phyloP scores from a whole-genome alignment of 805 yeast species.

The Candida manassasensis region DNA sequence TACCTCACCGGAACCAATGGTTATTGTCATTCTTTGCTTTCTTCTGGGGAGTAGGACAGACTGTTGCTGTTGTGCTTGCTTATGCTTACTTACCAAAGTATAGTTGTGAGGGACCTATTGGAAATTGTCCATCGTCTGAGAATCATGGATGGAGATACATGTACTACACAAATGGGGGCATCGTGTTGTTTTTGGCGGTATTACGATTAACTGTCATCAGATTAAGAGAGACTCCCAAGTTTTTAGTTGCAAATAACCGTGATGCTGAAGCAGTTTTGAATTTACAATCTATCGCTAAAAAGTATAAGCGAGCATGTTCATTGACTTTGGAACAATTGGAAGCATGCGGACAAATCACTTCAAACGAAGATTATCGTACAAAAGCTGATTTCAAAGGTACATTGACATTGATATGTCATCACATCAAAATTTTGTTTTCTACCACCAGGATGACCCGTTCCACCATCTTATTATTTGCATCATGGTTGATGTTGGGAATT shows the following conservation, averaged over 20 bases:
- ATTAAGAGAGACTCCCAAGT: slow-evolving; percentile 56
- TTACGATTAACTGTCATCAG: slow-evolving; percentile 26
- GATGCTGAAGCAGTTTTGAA: slow-evolving; percentile 46
- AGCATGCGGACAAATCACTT: slow-evolving; percentile 37
- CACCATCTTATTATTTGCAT: slow-evolving; percentile 31
- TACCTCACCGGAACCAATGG: slow-evolving; percentile 49
- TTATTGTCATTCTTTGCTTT: slow-evolving; percentile 44
- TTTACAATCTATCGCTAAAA: slow-evolving; percentile 41
- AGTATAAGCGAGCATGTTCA: slow-evolving; percentile 40
- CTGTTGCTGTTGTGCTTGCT: slow-evolving; percentile 47
- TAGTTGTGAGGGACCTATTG: slow-evolving; percentile 28
- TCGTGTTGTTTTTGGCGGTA: slow-evolving; percentile 40
- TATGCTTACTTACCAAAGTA: slow-evolving; percentile 53
- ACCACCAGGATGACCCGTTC: slow-evolving; percentile 38
- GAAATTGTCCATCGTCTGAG: slow-evolving; percentile 39
- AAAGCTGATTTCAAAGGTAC: slow-evolving; percentile 17
- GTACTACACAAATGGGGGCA: slow-evolving; percentile 44
- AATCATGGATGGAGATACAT: slow-evolving; percentile 64
- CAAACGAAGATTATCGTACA: slow-evolving; percentile 17
- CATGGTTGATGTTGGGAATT: slow-evolving; percentile 56
- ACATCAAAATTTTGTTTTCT: slow-evolving; percentile 42
- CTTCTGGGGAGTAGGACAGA: slow-evolving; percentile 64
- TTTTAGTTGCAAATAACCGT: slow-evolving; percentile 47
- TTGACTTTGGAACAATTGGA: slow-evolving; percentile 44
- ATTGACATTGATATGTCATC: slow-evolving; percentile 22